These are phyloP conservation scores for Pestalotiopsis sp. DNA, from an alignment of 2,329 filamentous ascomycete species.

Conservation along the genomic window DNA sequence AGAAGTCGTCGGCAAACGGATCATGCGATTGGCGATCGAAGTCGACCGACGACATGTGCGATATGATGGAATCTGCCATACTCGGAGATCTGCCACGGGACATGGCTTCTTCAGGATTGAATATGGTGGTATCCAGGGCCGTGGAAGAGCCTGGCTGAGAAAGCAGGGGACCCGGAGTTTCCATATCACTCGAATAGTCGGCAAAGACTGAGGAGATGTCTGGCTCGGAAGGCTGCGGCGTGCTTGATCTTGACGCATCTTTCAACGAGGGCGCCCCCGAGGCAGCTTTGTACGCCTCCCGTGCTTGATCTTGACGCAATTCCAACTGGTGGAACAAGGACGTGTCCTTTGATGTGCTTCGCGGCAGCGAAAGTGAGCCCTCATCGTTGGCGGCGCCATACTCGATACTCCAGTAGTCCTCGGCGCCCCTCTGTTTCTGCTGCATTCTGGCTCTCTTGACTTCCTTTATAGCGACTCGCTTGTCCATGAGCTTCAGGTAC, in stretches of 20 bases:
- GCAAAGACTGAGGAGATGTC: slow-evolving; percentile 32
- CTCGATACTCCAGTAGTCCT: slow-evolving; percentile 83
- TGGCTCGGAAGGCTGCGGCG: slow-evolving; percentile 35
- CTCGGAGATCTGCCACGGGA: slow-evolving; percentile 75
- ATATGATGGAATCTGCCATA: slow-evolving; percentile 75
- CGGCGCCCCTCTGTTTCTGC: slow-evolving; percentile 50
- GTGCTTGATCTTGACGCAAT: slow-evolving; percentile 27
- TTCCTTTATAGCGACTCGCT: slow-evolving; percentile 60
- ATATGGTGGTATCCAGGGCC: slow-evolving; percentile 79
- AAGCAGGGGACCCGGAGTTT: slow-evolving; percentile 54
- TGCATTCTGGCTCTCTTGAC: slow-evolving; percentile 59
- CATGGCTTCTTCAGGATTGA: slow-evolving; percentile 55
- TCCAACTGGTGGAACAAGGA: slow-evolving; percentile 21
- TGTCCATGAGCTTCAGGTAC: slow-evolving; percentile 61
- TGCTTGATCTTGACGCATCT: slow-evolving; percentile 39
- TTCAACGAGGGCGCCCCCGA: slow-evolving; percentile 51
- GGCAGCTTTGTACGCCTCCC: slow-evolving; percentile 47
- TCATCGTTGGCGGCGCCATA: slow-evolving; percentile 66
- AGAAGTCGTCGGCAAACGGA: slow-evolving; percentile 81
- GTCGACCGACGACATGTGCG: slow-evolving; percentile 69
- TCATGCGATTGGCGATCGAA: slow-evolving; percentile 61
- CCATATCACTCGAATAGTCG: slow-evolving; percentile 53
- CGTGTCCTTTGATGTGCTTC: slow-evolving; percentile 24
- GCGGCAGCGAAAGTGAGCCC: slow-evolving; percentile 39
- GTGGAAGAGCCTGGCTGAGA: slow-evolving; percentile 54